phyloP scores from a whole-genome alignment of 805 yeast species.

The Kuraishia capsulata region DNA sequence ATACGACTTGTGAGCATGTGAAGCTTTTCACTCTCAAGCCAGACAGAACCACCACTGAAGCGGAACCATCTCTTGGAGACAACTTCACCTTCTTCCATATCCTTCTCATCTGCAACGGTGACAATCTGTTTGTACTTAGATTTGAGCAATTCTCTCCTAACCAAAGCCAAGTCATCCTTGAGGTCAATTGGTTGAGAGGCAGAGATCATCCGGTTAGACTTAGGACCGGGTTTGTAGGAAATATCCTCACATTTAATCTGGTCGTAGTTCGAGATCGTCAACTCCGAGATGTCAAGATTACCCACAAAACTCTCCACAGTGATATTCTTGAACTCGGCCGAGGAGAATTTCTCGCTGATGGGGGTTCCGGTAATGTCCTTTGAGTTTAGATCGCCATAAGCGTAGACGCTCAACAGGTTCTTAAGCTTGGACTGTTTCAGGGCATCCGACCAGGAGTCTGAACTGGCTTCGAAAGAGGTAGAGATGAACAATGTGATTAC shows the following conservation, averaged over 20 bases:
- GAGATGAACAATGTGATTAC: neutral
- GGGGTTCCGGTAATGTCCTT: constrained; percentile 1
- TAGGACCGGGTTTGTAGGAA: neutral
- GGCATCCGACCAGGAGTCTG: neutral
- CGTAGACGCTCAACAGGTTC: neutral
- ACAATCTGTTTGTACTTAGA: constrained; percentile 1
- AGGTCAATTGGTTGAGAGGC: neutral
- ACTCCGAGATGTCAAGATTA: neutral
- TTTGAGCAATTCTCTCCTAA: constrained; percentile 1
- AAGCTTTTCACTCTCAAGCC: constrained; percentile 40
- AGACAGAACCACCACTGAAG: constrained; percentile 42
- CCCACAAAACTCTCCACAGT: neutral
- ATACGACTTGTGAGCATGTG: constrained; percentile 37
- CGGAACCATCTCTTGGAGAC: constrained; percentile 26
- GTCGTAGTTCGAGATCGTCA: neutral
- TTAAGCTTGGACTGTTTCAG: neutral
- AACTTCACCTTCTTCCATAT: neutral
- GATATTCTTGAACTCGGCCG: neutral
- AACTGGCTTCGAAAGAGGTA: neutral
- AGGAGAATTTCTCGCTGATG: neutral
- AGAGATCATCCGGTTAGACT: neutral
- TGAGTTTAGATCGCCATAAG: neutral
- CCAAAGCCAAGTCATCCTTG: neutral
- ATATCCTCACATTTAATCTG: neutral
- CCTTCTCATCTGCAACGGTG: constrained; percentile 1